Evolutionary conservation across 495 filamentous ascomycete genomes (phyloP), one percentile per base, ranked within the genome.

Genomic region (Staphylotrichum tortipilum): DNA sequence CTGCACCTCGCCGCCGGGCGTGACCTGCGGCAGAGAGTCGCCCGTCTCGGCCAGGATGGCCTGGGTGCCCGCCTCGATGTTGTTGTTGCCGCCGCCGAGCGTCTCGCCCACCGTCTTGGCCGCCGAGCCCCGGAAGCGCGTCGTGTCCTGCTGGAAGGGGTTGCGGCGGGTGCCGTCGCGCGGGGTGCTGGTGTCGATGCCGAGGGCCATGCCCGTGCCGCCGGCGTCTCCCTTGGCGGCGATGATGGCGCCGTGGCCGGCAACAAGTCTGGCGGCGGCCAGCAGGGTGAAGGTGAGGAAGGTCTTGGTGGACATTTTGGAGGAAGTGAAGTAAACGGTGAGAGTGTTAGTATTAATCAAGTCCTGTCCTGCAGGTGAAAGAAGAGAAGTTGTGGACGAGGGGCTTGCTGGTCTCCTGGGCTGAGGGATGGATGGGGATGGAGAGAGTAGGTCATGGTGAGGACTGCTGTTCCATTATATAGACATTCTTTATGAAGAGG

Each of bases 81-180:
- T 44, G 58, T 78, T 78, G 56, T 62, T 58, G 34, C 75, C 75
- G 24, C 46, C 66, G 7, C 52, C 63, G 17, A 71, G 50, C 2
- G 67, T 72, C 58, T 73, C 67, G 44, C 70, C 66, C 44, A 74
- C 40, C 12, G 72, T 70, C n/a, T 65, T 60, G n/a, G 66, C 70
- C 6, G 63, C 52, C 36, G 56, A 54, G 19, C 68, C 69, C 30
- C 61, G 53, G 68, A 78, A 78, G 14, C 76, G 71, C 35, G 75
- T 78, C 42, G 57, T 64, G 50, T 78, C 75, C 34, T 74, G 74
- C 53, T 78, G 75, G 64, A 78, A 78, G 7, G 75, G 75, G 8
- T 54, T 55, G 24, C 75, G 71, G 3, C 63, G 52, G n/a, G 75
- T 77, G 28, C 75, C 75, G 46, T 75, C 72, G 15, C 75, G 74